These are phyloP conservation scores for Cladosporium sp. DNA, from an alignment of 2,329 filamentous ascomycete species.

Conservation along the genomic window DNA sequence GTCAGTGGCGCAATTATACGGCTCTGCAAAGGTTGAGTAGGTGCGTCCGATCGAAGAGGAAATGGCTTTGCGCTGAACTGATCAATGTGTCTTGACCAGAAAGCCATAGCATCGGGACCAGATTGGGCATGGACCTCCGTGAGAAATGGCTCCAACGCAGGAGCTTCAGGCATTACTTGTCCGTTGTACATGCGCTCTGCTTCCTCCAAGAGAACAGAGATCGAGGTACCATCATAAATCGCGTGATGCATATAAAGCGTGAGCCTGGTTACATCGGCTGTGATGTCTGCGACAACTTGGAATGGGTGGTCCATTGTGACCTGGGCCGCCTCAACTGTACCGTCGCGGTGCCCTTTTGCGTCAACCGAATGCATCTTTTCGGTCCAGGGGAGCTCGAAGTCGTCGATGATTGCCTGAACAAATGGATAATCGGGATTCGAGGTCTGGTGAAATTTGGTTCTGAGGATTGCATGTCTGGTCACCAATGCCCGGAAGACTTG, in stretches of 20 bases:
- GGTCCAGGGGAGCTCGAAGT: conserved; percentile 41
- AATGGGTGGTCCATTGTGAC: conserved; percentile 1
- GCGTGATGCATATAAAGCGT: conserved; percentile 67
- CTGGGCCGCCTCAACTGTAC: neutral
- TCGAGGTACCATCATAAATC: conserved; percentile 78
- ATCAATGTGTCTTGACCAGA: conserved; percentile 60
- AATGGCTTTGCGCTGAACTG: conserved; percentile 46
- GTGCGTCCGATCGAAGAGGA: conserved; percentile 21
- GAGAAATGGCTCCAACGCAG: conserved; percentile 62
- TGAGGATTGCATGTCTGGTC: conserved; percentile 66
- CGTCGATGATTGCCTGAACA: conserved; percentile 63
- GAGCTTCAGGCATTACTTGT: conserved; percentile 42
- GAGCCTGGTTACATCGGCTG: neutral
- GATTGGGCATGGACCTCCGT: conserved; percentile 50
- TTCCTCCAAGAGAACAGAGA: conserved; percentile 64
- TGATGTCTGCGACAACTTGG: neutral
- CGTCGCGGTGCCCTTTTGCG: neutral
- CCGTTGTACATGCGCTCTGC: conserved; percentile 56
- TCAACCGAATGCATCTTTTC: neutral
- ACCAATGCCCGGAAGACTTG: conserved; percentile 60
- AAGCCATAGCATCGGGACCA: conserved; percentile 50
- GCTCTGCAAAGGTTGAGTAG: conserved; percentile 10
- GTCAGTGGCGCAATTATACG: neutral
- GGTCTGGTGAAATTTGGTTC: conserved; percentile 70
- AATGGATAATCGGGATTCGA: conserved; percentile 57